Percentiles rank a stretch among this genome's conserved stretches.
phyloP scores from a whole-genome alignment of 805 yeast species.

The Jamesozyma lodderae region DNA sequence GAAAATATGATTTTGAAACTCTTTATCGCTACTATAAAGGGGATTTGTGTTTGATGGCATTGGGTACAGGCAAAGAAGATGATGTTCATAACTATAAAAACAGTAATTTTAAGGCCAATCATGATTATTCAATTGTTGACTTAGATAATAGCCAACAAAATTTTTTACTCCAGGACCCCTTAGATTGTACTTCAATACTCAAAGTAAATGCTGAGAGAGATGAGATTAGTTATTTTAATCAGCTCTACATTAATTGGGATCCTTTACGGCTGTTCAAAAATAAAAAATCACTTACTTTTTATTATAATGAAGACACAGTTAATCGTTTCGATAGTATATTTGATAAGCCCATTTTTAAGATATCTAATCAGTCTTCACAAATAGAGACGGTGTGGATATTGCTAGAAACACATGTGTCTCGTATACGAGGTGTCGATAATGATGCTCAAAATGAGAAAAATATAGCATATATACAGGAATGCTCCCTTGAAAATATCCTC shows the following conservation, averaged over 20 bases:
- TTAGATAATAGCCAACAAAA: slow-evolving; percentile 18
- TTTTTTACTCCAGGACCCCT: slow-evolving; percentile 39
- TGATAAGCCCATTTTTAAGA: slow-evolving; percentile 37
- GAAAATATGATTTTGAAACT: slow-evolving; percentile 26
- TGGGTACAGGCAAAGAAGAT: slow-evolving; percentile 51
- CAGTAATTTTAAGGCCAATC: slow-evolving; percentile 41
- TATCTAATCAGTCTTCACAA: slow-evolving; percentile 28
- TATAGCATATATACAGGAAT: slow-evolving; percentile 11
- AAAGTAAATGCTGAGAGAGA: slow-evolving; percentile 12
- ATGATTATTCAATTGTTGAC: slow-evolving; percentile 61
- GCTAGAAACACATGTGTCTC: slow-evolving; percentile 39
- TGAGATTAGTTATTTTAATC: slow-evolving; percentile 35
- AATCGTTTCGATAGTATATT: slow-evolving; percentile 14
- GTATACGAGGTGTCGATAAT: slow-evolving; percentile 1
- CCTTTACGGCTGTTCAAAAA: slow-evolving; percentile 25
- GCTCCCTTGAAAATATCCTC: slow-evolving; percentile 9
- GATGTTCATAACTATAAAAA: slow-evolving; percentile 21
- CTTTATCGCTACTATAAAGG: slow-evolving; percentile 18
- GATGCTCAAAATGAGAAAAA: no score
- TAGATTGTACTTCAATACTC: slow-evolving; percentile 6
- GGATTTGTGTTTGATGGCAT: slow-evolving; percentile 39
- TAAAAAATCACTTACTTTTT: slow-evolving; percentile 23
- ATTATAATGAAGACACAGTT: slow-evolving; percentile 18
- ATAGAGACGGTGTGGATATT: slow-evolving; percentile 37
- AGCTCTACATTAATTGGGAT: slow-evolving; percentile 63